phyloP scores from a whole-genome alignment of 2,329 filamentous ascomycete genomes.

The Gaeumannomyces sp. region DNA sequence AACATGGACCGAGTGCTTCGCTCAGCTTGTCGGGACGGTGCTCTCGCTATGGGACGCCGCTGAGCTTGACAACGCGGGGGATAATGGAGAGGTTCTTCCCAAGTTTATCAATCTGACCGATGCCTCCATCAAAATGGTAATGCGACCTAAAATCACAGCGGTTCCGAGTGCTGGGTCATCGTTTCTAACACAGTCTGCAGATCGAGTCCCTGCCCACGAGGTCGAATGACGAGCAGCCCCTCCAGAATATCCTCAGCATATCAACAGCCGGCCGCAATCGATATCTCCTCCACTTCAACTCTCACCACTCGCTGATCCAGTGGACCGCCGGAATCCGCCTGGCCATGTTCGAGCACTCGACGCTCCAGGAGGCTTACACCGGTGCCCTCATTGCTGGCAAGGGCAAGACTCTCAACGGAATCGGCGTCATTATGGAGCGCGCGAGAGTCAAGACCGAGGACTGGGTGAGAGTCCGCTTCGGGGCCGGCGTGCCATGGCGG shows the following conservation, averaged over 20 bases:
- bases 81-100: constrained; percentile 53
- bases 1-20: constrained; percentile 94
- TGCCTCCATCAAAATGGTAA: constrained; percentile 96
- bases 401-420: constrained; percentile 83
- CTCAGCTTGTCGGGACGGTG: constrained; percentile 90
- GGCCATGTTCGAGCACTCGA: constrained; percentile 89
- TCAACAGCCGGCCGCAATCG: constrained; percentile 94
- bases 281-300: constrained; percentile 94
- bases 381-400: constrained; percentile 93
- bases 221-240: constrained; percentile 65
- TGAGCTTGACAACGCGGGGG: constrained; percentile 80
- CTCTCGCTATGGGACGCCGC: constrained; percentile 93
- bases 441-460: constrained; percentile 73
- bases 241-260: constrained; percentile 92
- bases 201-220: constrained; percentile 86
- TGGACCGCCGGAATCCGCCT: constrained; percentile 95
- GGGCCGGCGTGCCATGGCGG: constrained; percentile 91
- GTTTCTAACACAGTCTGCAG: constrained; percentile 35
- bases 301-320: constrained; percentile 83
- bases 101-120: constrained; percentile 92
- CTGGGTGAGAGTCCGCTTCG: constrained; percentile 93
- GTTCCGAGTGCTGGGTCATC: neutral
- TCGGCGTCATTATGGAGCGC: constrained; percentile 80
- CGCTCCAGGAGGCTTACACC: constrained; percentile 92
- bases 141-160: constrained; percentile 12